A percentile compares a stretch with the other conserved stretches of the same genome.
Conservation (phyloP, 108 stramenopile species). For the Aurantiochytrium sp. region DNA sequence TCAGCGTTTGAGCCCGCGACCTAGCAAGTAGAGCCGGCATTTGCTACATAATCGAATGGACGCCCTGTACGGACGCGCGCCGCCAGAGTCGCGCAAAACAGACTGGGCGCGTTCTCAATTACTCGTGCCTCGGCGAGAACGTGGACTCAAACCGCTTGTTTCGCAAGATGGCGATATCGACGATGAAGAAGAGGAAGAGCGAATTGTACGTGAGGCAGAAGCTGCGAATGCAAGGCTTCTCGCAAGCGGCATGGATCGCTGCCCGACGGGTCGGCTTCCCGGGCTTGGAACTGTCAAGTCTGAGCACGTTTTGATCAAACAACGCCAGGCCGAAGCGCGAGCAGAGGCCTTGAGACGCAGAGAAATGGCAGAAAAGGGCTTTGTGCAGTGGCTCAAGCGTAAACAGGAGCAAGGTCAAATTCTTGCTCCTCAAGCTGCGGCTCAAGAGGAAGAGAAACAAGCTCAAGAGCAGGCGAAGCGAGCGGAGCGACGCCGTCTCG, state of each 20-base stretch:
- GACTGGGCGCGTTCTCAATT: not conserved
- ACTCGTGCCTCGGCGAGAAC: not conserved
- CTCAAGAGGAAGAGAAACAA: not conserved
- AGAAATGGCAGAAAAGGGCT: not conserved
- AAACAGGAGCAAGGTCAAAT: not conserved
- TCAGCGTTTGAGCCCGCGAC: too few species aligned
- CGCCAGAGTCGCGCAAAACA: not conserved
- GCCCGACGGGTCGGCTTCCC: not conserved
- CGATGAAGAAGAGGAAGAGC: not conserved
- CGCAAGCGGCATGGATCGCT: not conserved
- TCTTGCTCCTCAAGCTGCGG: not conserved
- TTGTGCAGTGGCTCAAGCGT: not conserved
- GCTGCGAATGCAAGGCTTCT: not conserved
- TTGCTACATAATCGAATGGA: not conserved
- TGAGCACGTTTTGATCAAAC: not conserved
- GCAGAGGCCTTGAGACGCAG: not conserved
- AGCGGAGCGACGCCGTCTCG: not conserved
- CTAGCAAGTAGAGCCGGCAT: too few species aligned
- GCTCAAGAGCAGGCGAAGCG: not conserved
- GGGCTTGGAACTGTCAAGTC: not conserved
- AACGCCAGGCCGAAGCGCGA: not conserved
- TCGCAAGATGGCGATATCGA: not conserved
- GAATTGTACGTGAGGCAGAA: not conserved
- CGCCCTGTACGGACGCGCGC: not conserved
- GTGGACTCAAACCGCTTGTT: not conserved